Conservation (phyloP, 1,139 yeast genomes). For the Suhomyces bokatorum region DNA sequence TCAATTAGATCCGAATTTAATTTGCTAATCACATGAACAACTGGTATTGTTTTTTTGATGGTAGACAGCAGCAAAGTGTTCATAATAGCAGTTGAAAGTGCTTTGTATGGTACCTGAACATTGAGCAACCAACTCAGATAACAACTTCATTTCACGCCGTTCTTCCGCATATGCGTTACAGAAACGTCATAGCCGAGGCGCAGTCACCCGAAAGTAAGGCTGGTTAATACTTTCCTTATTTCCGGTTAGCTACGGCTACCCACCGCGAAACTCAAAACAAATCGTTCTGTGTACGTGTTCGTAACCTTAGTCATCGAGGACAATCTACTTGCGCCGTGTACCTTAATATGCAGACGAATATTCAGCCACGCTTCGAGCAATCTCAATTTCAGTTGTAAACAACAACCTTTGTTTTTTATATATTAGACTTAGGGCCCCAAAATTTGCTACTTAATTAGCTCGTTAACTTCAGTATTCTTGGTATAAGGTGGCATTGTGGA, state of each 20-base stretch:
- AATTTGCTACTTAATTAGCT: background rate
- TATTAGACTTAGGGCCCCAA: background rate
- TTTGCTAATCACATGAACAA: too few species aligned
- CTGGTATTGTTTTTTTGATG: too few species aligned
- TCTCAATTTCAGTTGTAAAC: constrained; percentile 8
- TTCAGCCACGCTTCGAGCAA: constrained; percentile 11
- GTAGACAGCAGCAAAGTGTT: too few species aligned
- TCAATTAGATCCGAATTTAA: too few species aligned
- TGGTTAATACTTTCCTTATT: background rate
- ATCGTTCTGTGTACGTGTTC: constrained; percentile 3
- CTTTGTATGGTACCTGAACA: too few species aligned
- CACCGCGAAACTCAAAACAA: background rate
- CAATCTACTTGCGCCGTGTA: constrained; percentile 4
- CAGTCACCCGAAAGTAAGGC: background rate
- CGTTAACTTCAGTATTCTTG: too few species aligned
- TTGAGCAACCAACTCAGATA: too few species aligned
- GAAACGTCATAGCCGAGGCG: background rate
- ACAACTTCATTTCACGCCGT: too few species aligned
- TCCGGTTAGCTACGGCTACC: background rate
- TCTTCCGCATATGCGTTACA: background rate
- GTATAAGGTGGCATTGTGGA: too few species aligned
- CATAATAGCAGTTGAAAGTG: too few species aligned
- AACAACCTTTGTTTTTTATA: background rate
- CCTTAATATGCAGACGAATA: constrained; percentile 2
- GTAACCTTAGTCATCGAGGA: constrained; percentile 6